Conservation (phyloP, 768 basidiomycete genomes). For the Auricularia heimuer region DNA sequence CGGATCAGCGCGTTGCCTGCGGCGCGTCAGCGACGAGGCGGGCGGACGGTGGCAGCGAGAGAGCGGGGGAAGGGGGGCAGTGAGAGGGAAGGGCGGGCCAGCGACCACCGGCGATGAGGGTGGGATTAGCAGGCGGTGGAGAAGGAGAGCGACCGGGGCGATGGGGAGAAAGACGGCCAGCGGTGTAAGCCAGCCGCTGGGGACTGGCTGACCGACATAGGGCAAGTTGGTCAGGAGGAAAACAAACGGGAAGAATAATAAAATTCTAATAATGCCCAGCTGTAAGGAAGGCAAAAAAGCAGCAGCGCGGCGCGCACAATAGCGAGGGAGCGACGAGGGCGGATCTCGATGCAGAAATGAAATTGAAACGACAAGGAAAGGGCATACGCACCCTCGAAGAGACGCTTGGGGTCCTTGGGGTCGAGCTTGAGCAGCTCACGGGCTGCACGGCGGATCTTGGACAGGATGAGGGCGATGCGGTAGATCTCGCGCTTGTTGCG, state of each 20-base stretch:
- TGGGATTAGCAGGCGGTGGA: not conserved
- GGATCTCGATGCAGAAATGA: too few relatives aligned
- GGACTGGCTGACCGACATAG: too few relatives aligned
- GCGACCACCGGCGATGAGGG: not conserved
- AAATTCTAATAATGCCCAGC: too few relatives aligned
- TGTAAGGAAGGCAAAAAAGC: too few relatives aligned
- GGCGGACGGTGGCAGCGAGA: constrained; percentile 37
- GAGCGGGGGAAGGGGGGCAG: constrained; percentile 85
- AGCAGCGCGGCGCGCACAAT: too few relatives aligned
- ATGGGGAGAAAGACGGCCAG: too few relatives aligned
- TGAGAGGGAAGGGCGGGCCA: constrained; percentile 16
- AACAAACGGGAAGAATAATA: too few relatives aligned
- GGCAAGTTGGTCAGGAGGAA: too few relatives aligned
- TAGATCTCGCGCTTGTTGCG: constrained; percentile 99
- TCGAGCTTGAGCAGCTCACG: constrained; percentile 99
- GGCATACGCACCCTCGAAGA: constrained; percentile 73
- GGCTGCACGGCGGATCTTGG: constrained; percentile 99
- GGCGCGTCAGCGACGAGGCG: constrained; percentile 12
- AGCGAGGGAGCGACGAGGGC: too few relatives aligned
- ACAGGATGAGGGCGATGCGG: constrained; percentile 96
- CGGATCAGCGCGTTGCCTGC: constrained; percentile 78
- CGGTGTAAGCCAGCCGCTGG: too few relatives aligned
- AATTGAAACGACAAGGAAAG: not conserved
- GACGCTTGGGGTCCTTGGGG: constrained; percentile 98
- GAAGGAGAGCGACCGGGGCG: too few relatives aligned